A percentile compares a stretch with the other conserved stretches of the same genome.
Conservation (phyloP, 139 green algal species). For the Zygnema circumcarinatum region DNA sequence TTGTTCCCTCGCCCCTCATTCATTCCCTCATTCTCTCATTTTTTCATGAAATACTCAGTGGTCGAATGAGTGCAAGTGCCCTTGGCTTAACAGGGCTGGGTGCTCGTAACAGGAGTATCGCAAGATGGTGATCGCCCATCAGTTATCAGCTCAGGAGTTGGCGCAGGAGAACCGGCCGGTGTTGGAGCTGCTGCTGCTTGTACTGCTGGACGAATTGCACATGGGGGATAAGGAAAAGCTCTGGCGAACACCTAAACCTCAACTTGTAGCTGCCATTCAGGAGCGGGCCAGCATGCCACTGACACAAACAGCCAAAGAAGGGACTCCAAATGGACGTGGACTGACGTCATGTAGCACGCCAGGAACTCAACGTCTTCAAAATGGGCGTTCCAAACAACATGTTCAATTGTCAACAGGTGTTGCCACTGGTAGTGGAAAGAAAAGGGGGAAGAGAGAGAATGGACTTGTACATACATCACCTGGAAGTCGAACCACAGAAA, state of each 20-base stretch:
- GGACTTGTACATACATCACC: no score
- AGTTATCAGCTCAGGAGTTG: not conserved
- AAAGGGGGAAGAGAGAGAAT: not conserved
- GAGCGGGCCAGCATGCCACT: not conserved
- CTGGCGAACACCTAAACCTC: not conserved
- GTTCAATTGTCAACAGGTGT: not conserved
- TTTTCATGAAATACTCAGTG: no score
- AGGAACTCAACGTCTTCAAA: not conserved
- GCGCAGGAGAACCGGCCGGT: not conserved
- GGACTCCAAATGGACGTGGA: not conserved
- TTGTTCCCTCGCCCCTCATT: no score
- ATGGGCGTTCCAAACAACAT: not conserved
- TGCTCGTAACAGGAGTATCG: not conserved
- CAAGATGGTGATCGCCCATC: not conserved
- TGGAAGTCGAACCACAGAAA: not conserved
- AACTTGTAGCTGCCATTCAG: not conserved
- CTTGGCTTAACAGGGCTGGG: not conserved
- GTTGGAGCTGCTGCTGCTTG: not conserved
- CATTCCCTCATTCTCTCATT: no score
- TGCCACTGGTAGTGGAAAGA: not conserved
- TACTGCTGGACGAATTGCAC: not conserved
- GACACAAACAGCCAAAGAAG: not conserved
- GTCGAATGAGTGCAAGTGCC: no score
- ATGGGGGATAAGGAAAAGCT: not conserved
- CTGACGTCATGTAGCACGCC: not conserved